These are phyloP conservation scores for Suillus subaureus DNA, from an alignment of 768 basidiomycete species.

Conservation along the genomic window DNA sequence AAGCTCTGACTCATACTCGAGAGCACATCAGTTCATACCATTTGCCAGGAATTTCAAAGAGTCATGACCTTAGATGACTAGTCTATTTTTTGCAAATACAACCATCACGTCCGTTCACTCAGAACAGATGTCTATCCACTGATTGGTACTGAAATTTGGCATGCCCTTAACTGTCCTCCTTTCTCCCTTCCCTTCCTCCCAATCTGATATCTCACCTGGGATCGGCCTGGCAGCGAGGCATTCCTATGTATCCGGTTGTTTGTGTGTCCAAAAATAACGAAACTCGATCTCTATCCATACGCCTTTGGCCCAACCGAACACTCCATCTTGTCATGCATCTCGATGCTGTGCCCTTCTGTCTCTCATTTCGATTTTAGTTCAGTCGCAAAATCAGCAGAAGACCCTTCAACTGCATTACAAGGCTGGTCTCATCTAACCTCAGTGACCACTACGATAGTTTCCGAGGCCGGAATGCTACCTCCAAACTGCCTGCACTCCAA, in stretches of 20 bases:
- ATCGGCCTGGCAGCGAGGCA: neutral
- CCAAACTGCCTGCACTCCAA: neutral
- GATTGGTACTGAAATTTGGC: neutral
- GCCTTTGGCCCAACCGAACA: neutral
- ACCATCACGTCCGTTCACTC: constrained; percentile 23
- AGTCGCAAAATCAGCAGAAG: neutral
- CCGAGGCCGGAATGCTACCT: neutral
- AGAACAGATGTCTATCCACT: neutral
- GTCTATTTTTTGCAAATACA: constrained; percentile 31
- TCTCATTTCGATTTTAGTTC: neutral
- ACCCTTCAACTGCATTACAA: neutral
- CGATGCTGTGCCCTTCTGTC: neutral
- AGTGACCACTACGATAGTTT: neutral
- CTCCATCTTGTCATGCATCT: neutral
- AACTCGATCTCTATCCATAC: neutral
- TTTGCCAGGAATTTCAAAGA: neutral
- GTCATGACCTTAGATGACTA: constrained; percentile 20
- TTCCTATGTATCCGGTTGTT: neutral
- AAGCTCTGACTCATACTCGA: neutral
- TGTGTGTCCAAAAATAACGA: neutral
- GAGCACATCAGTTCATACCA: neutral
- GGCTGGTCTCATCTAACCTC: neutral
- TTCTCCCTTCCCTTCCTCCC: constrained; percentile 1
- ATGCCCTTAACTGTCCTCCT: neutral
- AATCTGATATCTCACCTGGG: neutral